Conservation (phyloP, 208 protist genomes). For the Leishmania tropica region DNA sequence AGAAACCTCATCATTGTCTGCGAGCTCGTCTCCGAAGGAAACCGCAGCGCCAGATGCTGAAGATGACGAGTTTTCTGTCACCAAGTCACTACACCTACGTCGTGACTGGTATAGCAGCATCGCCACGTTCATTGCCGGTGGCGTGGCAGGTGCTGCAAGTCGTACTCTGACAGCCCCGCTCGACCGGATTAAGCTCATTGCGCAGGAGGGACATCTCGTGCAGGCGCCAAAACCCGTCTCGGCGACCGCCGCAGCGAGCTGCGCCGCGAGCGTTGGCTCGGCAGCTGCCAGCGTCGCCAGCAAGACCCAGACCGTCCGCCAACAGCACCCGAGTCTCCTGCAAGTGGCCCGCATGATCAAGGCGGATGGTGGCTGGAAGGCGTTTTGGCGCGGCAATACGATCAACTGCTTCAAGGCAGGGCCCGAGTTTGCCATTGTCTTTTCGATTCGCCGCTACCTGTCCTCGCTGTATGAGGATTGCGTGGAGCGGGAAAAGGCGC, state of each 20-base stretch:
- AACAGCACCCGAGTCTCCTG: constrained; percentile 56
- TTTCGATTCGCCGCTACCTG: constrained; percentile 82
- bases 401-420: constrained; percentile 92
- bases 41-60: not conserved
- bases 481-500: constrained; percentile 59
- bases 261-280: not conserved
- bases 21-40: not conserved
- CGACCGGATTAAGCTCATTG: constrained; percentile 92
- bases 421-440: constrained; percentile 91
- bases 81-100: constrained; percentile 45
- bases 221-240: not conserved
- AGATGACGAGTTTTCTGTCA: constrained; percentile 18
- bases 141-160: constrained; percentile 82
- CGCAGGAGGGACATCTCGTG: constrained; percentile 90
- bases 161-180: constrained; percentile 89
- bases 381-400: constrained; percentile 90
- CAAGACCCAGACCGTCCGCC: not conserved
- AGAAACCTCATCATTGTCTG: too few species aligned
- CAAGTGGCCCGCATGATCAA: constrained; percentile 80
- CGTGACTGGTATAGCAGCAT: constrained; percentile 81
- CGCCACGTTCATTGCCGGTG: constrained; percentile 84
- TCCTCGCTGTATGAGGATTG: constrained; percentile 83
- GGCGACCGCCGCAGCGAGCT: not conserved
- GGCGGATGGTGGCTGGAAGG: constrained; percentile 72
- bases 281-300: not conserved